These are phyloP conservation scores for Yarrowia deformans DNA, from an alignment of 805 yeast genomes.

Conservation along the genomic window DNA sequence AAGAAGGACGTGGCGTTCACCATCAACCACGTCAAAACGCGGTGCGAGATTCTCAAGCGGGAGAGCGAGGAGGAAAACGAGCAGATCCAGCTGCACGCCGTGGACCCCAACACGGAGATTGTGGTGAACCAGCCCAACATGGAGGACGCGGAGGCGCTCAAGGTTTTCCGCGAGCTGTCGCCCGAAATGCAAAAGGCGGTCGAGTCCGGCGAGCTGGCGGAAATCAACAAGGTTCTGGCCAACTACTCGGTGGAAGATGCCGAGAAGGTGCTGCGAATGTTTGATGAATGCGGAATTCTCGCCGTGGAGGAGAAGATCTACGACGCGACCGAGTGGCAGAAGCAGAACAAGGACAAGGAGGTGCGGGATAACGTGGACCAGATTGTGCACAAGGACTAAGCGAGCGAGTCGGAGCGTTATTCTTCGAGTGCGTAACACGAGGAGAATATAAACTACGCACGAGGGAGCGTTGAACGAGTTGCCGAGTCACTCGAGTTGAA, in stretches of 20 bases:
- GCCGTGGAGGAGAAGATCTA: constrained; percentile 69
- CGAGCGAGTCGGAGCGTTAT: too few relatives aligned
- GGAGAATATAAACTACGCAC: too few relatives aligned
- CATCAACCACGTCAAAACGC: constrained; percentile 70
- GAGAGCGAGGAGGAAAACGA: constrained; percentile 51
- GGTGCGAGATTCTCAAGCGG: constrained; percentile 74
- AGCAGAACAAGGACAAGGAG: constrained; percentile 40
- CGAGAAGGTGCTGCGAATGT: constrained; percentile 72
- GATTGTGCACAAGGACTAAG: constrained; percentile 18
- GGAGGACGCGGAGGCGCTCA: constrained; percentile 55
- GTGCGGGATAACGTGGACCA: constrained; percentile 29
- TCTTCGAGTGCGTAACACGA: too few relatives aligned
- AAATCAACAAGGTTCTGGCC: constrained; percentile 83
- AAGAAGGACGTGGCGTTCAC: constrained; percentile 76
- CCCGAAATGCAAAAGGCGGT: constrained; percentile 79
- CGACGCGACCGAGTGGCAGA: constrained; percentile 52
- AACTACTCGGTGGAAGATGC: constrained; percentile 77
- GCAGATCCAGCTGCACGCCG: constrained; percentile 83
- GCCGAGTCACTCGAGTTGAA: too few relatives aligned
- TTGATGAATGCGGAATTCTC: constrained; percentile 82
- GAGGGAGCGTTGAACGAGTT: too few relatives aligned
- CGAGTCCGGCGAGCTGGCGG: constrained; percentile 72
- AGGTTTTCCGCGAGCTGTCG: constrained; percentile 62
- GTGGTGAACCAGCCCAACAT: constrained; percentile 72
- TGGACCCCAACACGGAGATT: constrained; percentile 82